phyloP scores from a whole-genome alignment of 805 yeast species.

The Saccharomycopsis lassenensis region DNA sequence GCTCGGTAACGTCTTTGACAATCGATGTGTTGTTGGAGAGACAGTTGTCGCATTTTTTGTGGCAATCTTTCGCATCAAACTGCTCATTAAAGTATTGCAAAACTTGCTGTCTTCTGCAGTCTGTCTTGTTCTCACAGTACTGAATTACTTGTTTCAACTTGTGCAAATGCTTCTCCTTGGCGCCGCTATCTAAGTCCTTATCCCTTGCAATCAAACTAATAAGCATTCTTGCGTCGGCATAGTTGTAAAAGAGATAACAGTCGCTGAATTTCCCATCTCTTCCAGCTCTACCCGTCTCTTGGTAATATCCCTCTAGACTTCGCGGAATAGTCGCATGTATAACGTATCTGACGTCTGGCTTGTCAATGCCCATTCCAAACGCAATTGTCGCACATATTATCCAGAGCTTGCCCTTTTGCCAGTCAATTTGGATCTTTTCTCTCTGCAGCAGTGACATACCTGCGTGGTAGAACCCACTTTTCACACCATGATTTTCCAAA shows the following conservation, averaged over 20 bases:
- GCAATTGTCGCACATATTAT: conserved; percentile 96
- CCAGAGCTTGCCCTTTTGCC: conserved; percentile 68
- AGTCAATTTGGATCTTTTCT: conserved; percentile 53
- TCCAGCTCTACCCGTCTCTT: conserved; percentile 98
- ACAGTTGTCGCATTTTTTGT: conserved; percentile 81
- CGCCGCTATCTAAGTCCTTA: conserved; percentile 46
- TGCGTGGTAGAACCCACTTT: conserved; percentile 77
- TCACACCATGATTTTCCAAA: conserved; percentile 49
- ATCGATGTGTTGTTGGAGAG: conserved; percentile 30
- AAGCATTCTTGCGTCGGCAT: conserved; percentile 67
- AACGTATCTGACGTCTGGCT: conserved; percentile 88
- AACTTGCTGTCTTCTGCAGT: conserved; percentile 84
- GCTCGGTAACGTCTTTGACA: conserved; percentile 55
- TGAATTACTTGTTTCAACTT: conserved; percentile 76
- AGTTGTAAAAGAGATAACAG: conserved; percentile 74
- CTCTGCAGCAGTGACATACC: conserved; percentile 83
- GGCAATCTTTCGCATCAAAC: conserved; percentile 57
- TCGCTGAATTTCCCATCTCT: conserved; percentile 81
- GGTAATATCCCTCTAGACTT: conserved; percentile 91
- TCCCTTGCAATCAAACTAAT: conserved; percentile 74
- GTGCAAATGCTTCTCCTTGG: conserved; percentile 65
- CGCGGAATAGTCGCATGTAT: conserved; percentile 83
- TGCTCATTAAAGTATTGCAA: conserved; percentile 82
- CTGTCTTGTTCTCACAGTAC: conserved; percentile 84
- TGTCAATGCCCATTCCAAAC: conserved; percentile 98